Evolutionary conservation across 2,329 filamentous ascomycete genomes (phyloP), one percentile per base, ranked within the genome.

Genomic region (Aureobasidium lini): DNA sequence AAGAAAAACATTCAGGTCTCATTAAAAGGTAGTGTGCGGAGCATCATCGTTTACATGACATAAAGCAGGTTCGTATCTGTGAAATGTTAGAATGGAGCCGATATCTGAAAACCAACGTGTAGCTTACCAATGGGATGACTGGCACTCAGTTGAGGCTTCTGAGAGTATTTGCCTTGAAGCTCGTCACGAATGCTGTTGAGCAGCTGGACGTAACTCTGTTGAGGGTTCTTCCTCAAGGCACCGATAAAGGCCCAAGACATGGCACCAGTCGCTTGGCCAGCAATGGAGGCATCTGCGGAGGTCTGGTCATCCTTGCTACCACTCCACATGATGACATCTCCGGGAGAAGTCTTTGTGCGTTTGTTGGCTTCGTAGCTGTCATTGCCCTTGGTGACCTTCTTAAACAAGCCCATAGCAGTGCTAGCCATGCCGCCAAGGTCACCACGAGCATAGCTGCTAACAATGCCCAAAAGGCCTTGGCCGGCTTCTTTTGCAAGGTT

Each of bases 211-310:
- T 99, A 99, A 76, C 88, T 96, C 78, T 97, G 94, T 71, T 95
- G 87, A 0, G 90, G 90, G 70, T 95, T 95, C 78, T 92, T 90
- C 79, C 89, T 92, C 69, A 97, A 81, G 18, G 92, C 87, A 1
- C 82, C 85, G 73, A 99, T 94, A 73, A 99, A 99, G 2, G 94
- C 94, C 85, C 89, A 96, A 3, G 91, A 96, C 94, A 99, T 97
- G 73, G 94, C 94, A 59, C 94, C 94, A 0, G 94, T 99, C 36
- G 94, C 93, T 76, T 96, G 83, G 60, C 90, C 85, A 44, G 82
- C 84, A 65, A 97, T 96, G 31, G 85, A 89, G 11, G 94, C 92
- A 73, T 99, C 94, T 75, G 90, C 89, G 86, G 88, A 92, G 66
- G 94, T 99, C 76, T 97, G 94, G 62, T 87, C 84, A 71, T 99